A percentile compares a stretch with the other conserved stretches of the same genome.
These are phyloP conservation scores for Daldinia grandis DNA, from an alignment of 495 filamentous ascomycete species.

Conservation along the genomic window DNA sequence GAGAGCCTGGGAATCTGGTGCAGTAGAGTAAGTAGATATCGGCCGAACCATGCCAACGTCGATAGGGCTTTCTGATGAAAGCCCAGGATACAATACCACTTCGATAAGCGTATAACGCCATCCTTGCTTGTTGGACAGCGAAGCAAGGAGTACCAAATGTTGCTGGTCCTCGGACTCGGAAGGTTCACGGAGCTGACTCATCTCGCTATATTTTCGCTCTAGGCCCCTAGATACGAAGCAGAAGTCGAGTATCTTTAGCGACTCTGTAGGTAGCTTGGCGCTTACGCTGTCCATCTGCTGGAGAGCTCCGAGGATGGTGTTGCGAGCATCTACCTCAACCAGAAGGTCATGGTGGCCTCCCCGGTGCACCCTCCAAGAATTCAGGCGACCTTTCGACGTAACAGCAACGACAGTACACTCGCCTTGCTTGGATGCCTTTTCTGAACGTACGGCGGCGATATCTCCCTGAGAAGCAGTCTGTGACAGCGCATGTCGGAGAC, in stretches of 20 bases:
- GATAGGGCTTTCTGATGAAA: conserved; percentile 39
- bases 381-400: conserved; percentile 75
- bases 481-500: conserved; percentile 74
- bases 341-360: conserved; percentile 71
- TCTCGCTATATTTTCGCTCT: conserved; percentile 51
- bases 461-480: conserved; percentile 73
- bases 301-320: conserved; percentile 46
- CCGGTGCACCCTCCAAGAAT: conserved; percentile 87
- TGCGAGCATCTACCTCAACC: conserved; percentile 55
- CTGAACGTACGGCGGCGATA: conserved; percentile 77
- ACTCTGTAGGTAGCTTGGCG: conserved; percentile 44
- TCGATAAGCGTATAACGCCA: conserved; percentile 57
- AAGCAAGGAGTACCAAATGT: conserved; percentile 54
- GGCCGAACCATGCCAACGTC: conserved; percentile 65
- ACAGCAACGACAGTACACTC: conserved; percentile 84
- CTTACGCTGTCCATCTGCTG: conserved; percentile 43
- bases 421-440: conserved; percentile 72
- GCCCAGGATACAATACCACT: conserved; percentile 47
- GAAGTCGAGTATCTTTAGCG: conserved; percentile 60
- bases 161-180: conserved; percentile 54
- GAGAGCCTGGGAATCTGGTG: conserved; percentile 49
- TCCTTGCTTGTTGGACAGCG: conserved; percentile 46
- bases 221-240: conserved; percentile 55
- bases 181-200: conserved; percentile 53
- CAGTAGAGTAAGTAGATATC: conserved; percentile 67